Percentiles rank a stretch among this genome's conserved stretches.
Evolutionary conservation across 2,329 filamentous ascomycete genomes (phyloP).

Genomic region (Fonsecaea pugnacius): DNA sequence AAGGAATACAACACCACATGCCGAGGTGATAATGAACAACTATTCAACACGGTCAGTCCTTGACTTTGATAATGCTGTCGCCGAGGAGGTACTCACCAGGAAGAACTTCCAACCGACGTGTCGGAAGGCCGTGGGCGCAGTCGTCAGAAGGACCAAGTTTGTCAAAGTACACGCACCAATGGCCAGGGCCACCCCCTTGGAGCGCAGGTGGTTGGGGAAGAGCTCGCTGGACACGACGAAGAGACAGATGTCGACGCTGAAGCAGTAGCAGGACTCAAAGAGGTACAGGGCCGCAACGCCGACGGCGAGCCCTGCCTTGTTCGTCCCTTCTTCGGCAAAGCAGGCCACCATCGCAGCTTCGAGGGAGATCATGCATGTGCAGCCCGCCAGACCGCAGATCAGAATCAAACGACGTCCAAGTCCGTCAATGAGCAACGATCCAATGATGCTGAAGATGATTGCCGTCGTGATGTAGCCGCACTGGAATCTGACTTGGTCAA

Average conservation of each 20-base stretch:
- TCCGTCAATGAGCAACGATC: neutral
- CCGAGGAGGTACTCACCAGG: neutral
- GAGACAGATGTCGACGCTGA: neutral
- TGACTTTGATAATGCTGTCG: no score
- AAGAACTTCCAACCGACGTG: neutral
- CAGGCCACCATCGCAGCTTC: neutral
- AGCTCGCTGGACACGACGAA: slow-evolving; percentile 1
- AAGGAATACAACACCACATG: neutral
- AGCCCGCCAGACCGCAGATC: neutral
- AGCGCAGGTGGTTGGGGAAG: slow-evolving; percentile 1
- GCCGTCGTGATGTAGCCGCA: neutral
- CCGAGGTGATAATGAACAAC: neutral
- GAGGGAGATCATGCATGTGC: neutral
- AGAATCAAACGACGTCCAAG: neutral
- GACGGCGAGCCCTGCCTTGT: neutral
- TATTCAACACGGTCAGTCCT: no score
- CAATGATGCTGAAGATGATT: neutral
- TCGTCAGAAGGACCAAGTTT: neutral
- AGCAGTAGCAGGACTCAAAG: neutral
- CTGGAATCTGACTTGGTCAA: neutral
- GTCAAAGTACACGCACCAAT: neutral
- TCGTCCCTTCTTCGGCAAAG: neutral
- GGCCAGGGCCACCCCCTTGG: neutral
- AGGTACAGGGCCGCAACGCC: neutral
- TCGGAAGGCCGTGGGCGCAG: neutral